Evolutionary conservation across 1,284 basidiomycete species (phyloP), one percentile per base, ranked within the genome.

Genomic region (Ceratobasidium sp.): DNA sequence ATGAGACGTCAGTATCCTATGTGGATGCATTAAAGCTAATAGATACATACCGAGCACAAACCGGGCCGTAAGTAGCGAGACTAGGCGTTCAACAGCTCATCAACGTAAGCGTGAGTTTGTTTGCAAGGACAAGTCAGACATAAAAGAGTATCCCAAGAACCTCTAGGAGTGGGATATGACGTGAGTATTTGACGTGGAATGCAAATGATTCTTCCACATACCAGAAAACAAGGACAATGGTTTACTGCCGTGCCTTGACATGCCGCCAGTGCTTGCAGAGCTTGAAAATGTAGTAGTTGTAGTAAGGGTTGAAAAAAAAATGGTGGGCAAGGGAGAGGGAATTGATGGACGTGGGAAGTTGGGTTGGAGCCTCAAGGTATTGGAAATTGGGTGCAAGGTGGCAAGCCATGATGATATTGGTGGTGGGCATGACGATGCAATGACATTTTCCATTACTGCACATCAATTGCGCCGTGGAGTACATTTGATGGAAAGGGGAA

Each of bases 301-400:
- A 63, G 11, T 63, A 63, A 7, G 33, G 60, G n/a, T 63, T 63
- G 28, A 63, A 42, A 23, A 63, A 63, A 39, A 37, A n/a, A 2
- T 35, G n/a, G 11, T 2, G n/a, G 28, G 15, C 31, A 17, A 42
- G 26, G 33, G 26, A 10, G 26, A 63, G 60, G 8, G 26, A 4
- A 39, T 63, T n/a, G n/a, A 39, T 13, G 11, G 11, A 4, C 33
- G n/a, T n/a, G 5, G 26, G 26, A 13, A 28, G 54, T 28, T 58
- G 26, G 1, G 7, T 28, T 5, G 31, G 31, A 13, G 31, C 15
- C 8, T 63, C 35, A 35, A 15, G 20, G 10, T 26, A 31, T 7
- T 20, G 4, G 11, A 63, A 42, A 13, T 39, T 15, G 37, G 60
- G 60, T 1, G 60, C 60, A n/a, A 63, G 31, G 60, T 63, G 60